Base-by-base conservation (phyloP, 768 basidiomycete genomes). In the Boletus rubropictus region DNA sequence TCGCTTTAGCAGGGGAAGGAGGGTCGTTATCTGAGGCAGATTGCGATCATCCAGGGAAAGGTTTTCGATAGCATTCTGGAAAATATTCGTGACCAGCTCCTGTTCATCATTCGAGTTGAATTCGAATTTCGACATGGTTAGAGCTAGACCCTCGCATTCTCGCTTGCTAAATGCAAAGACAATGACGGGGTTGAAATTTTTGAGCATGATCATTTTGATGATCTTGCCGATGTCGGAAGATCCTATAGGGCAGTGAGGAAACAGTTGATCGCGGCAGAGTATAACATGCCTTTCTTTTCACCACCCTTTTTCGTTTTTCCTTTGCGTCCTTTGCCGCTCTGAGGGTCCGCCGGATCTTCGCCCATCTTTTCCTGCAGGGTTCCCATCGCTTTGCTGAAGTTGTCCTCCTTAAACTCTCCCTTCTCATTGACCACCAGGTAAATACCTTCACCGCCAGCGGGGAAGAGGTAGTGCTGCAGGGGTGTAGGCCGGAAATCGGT, bases 391-490 rank as follows among this genome's bases (percentile, higher is more conserved):
- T 94, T 97, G 60, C 81, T 84, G 68, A 99, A 99, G 62, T 92
- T 98, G 55, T 98, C 96, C 62, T 99, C 96, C 24, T 89, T 75
- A 59, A 99, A 99, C 50, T 94, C 90, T 46, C 93, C 83, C 69
- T 95, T 93, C 70, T 99, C 96, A 60, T 99, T 97, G n/a, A 99
- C 90, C 2, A 99, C 96, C 2, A 99, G 73, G 64, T 92, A 96
- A 36, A 99, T 97, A 8, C 96, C 96, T 54, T 98, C 93, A 2
- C 90, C 93, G 7, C 95, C 95, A 4, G 87, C 82, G 1, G 96
- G 96, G 71, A 98, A 99, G 45, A 99, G 81, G 65, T 98, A 99
- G 58, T 99, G 96, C 61, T 98, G 96, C 7, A 99, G 71, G 1
- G 96, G 96, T 1, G 96, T 99, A 2, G 96, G 96, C 29, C 96